phyloP scores from a whole-genome alignment of 306 rosid species.

The Cicer yamashitae region DNA sequence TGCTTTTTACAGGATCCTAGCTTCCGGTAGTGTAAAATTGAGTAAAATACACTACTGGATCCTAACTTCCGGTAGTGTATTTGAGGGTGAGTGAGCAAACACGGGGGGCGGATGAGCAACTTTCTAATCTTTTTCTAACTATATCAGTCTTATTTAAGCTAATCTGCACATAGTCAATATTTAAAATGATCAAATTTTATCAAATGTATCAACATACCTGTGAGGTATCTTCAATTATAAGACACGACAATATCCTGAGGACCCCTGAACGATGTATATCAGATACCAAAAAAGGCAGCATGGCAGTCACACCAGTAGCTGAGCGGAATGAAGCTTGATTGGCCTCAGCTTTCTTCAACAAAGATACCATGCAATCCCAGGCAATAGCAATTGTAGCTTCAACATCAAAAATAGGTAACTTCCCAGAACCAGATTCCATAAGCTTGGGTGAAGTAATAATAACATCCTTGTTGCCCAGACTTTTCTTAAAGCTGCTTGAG shows the following conservation, averaged over 20 bases:
- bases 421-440: slow-evolving; percentile 80
- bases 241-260: slow-evolving; percentile 85
- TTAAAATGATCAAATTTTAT: slow-evolving; percentile 12
- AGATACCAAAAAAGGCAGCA: slow-evolving; percentile 90
- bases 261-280: slow-evolving; percentile 86
- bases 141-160: slow-evolving; percentile 3
- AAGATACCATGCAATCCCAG: slow-evolving; percentile 95
- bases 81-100: too few relatives aligned
- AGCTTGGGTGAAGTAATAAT: slow-evolving; percentile 88
- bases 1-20: too few relatives aligned
- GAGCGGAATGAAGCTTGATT: slow-evolving; percentile 88
- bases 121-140: slow-evolving; percentile 6
- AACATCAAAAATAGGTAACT: slow-evolving; percentile 84
- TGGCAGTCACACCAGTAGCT: slow-evolving; percentile 74
- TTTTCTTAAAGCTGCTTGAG: slow-evolving; percentile 77
- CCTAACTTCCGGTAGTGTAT: too few relatives aligned
- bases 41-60: too few relatives aligned
- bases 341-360: slow-evolving; percentile 90
- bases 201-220: slow-evolving; percentile 68
- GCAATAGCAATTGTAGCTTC: slow-evolving; percentile 83
- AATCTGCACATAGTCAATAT: slow-evolving; percentile 26
- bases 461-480: slow-evolving; percentile 73
- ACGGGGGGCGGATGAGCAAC: too few relatives aligned
- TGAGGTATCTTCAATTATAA: slow-evolving; percentile 82
- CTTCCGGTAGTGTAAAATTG: too few relatives aligned